phyloP scores from a whole-genome alignment of 129 eudicot genomes.

The carrot (Daucus carota) region DNA sequence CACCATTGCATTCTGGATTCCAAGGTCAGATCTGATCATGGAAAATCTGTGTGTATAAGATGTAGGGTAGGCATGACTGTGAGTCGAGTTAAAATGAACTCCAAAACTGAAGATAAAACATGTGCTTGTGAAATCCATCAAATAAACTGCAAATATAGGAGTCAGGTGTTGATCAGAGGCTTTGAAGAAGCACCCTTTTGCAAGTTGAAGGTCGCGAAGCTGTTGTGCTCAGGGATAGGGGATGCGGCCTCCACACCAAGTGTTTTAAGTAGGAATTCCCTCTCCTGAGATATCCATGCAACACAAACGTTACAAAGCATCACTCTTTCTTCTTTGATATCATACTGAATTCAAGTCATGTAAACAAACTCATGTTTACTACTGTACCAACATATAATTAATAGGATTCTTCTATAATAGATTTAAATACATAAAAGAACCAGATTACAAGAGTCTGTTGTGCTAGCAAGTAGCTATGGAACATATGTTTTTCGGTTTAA shows the following conservation, averaged over 20 bases:
- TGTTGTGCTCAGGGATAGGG: constrained; percentile 23
- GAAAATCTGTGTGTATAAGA: constrained; percentile 25
- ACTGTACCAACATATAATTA: no score
- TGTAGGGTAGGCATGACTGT: constrained; percentile 40
- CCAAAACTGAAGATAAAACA: constrained; percentile 11
- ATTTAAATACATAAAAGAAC: no score
- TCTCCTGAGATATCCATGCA: constrained; percentile 40
- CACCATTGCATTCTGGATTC: constrained; percentile 33
- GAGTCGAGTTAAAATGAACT: constrained; percentile 18
- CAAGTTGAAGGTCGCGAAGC: constrained; percentile 41
- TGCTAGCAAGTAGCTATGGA: no score
- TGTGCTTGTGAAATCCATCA: neutral
- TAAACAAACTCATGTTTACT: neutral
- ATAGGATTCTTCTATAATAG: no score
- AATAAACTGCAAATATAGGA: neutral
- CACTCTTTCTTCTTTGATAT: constrained; percentile 11
- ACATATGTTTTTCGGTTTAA: neutral
- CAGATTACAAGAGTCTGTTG: no score
- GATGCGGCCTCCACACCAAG: constrained; percentile 42
- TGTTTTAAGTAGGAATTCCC: constrained; percentile 43
- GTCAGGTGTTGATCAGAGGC: constrained; percentile 35
- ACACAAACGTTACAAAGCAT: neutral
- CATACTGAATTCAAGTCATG: neutral
- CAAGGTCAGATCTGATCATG: constrained; percentile 30
- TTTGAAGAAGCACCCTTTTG: constrained; percentile 52